Conservation (phyloP, 257 asterid genomes). For the Phtheirospermum japonicum region DNA sequence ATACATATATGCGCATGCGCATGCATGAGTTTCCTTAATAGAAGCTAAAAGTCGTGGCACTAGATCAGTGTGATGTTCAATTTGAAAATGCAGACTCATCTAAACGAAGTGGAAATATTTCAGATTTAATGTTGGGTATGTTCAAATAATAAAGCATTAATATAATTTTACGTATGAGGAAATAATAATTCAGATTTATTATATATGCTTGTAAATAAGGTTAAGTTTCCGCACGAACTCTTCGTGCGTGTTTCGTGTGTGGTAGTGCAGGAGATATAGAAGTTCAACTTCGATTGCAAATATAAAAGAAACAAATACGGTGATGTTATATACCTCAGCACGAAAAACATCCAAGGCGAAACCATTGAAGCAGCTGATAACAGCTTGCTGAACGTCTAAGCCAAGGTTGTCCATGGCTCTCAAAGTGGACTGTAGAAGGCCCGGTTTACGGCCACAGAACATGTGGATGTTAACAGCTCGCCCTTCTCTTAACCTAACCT, state of each 20-base stretch:
- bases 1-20: too few relatives aligned
- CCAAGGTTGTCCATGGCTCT: constrained; percentile 66
- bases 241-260: neutral
- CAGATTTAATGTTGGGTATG: neutral
- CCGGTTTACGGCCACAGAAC: constrained; percentile 61
- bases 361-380: constrained; percentile 73
- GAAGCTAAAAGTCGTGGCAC: neutral
- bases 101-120: too few relatives aligned
- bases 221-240: neutral
- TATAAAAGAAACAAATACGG: neutral
- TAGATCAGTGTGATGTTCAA: neutral
- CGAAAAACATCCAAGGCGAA: constrained; percentile 66
- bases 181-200: neutral
- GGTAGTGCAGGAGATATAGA: too few relatives aligned
- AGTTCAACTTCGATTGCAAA: too few relatives aligned
- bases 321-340: constrained; percentile 47
- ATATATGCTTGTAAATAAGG: neutral
- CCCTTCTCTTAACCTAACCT: constrained; percentile 66
- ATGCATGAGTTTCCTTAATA: neutral
- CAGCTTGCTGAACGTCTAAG: constrained; percentile 69
- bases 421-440: constrained; percentile 56
- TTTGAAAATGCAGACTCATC: too few relatives aligned
- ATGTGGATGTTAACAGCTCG: constrained; percentile 69
- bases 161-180: neutral
- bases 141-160: neutral